Evolutionary conservation across 2,329 filamentous ascomycete species (phyloP), one percentile per base, ranked within the genome.

Genomic region (Aspergillus brasiliensis): DNA sequence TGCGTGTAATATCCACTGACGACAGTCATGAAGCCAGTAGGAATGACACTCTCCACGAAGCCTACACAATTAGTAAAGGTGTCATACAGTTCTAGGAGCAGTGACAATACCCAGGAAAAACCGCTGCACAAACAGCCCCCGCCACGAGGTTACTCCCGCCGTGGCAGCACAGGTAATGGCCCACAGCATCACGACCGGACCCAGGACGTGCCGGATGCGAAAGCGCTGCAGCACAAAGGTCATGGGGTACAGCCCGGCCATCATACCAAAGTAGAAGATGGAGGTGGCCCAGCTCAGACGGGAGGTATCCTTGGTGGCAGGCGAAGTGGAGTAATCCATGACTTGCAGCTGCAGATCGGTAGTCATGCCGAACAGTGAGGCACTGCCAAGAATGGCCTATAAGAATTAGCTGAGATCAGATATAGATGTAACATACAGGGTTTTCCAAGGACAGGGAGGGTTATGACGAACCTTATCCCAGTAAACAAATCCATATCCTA

Each of bases 231-330:
- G 79, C 0, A 84, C 79, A 61, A 89, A 91, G 0, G 88, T 88
- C 84, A 91, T 86, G 1, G 89, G 90, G 62, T 91, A 92, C 3
- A 90, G 78, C 0, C 90, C 90, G 0, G 84, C 86, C 2, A 93
- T 81, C 88, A 91, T 90, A 38, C 90, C 90, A 65, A 92, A 91
- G 78, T 92, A 92, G 78, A 92, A 92, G 68, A 91, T 81, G 0
- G 88, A 91, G 0, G 89, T 92, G 2, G 90, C 90, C 90, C 89
- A 92, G 65, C 84, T 88, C 27, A 92, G 82, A 10, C 90, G 83
- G 0, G 84, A 82, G 0, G 90, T 92, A 69, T 89, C 84, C 15
- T 83, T 84, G 0, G 83, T 83, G 0, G 84, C 81, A 0, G 88
- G 87, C 1, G 73, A 78, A 2, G 77, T 81, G 1, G 78, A 73